Percentiles rank a stretch among this genome's conserved stretches.
Conservation (phyloP, 2,329 filamentous ascomycete species). For the Aschersonia sp. region DNA sequence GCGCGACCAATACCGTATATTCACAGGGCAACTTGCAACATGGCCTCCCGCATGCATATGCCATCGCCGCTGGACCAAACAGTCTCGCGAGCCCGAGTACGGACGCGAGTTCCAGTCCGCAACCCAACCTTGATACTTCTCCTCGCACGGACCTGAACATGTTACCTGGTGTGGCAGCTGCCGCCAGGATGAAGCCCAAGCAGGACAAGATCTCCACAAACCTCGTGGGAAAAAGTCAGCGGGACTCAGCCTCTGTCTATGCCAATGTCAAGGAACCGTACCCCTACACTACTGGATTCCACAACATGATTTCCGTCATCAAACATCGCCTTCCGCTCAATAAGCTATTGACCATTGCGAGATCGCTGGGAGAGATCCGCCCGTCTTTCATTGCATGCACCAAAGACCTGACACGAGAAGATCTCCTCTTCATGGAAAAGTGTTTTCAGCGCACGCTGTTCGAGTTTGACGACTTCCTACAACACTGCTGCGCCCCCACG, state of each 20-base stretch:
- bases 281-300: slow-evolving; percentile 79
- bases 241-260: slow-evolving; percentile 77
- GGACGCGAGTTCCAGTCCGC: slow-evolving; percentile 46
- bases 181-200: slow-evolving; percentile 28
- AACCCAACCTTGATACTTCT: slow-evolving; percentile 43
- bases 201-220: slow-evolving; percentile 29
- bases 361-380: slow-evolving; percentile 75
- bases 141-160: slow-evolving; percentile 17
- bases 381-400: slow-evolving; percentile 89
- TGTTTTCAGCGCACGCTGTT: slow-evolving; percentile 86
- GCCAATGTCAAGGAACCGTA: slow-evolving; percentile 83
- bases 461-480: slow-evolving; percentile 87
- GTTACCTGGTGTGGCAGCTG: slow-evolving; percentile 10
- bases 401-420: slow-evolving; percentile 72
- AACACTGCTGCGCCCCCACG: slow-evolving; percentile 76
- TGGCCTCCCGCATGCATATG: slow-evolving; percentile 49
- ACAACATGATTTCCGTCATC: slow-evolving; percentile 70
- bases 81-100: slow-evolving; percentile 51
- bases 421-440: slow-evolving; percentile 95
- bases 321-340: slow-evolving; percentile 63
- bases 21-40: slow-evolving; percentile 45
- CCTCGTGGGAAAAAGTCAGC: slow-evolving; percentile 41
- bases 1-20: slow-evolving; percentile 34
- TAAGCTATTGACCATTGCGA: slow-evolving; percentile 70
- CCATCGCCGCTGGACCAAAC: slow-evolving; percentile 46